These are phyloP conservation scores for Flammula alnicola DNA, from an alignment of 1,284 basidiomycete genomes.

Conservation along the genomic window DNA sequence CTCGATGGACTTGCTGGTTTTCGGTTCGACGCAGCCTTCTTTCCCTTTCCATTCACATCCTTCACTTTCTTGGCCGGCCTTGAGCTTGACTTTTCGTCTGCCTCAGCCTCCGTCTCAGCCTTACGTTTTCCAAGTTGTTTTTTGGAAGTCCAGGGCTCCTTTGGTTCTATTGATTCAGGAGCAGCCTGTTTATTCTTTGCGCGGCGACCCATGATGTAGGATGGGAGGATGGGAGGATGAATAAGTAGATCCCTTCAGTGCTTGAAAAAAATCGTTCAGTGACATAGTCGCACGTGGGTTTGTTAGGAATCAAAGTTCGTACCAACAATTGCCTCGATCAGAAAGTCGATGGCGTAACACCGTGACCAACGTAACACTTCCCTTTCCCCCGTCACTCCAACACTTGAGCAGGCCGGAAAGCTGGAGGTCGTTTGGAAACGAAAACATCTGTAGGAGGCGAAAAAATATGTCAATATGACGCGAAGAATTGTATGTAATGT, in stretches of 20 bases:
- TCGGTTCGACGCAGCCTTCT: constrained; percentile 22
- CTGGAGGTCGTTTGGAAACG: too few species aligned
- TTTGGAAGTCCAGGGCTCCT: constrained; percentile 48
- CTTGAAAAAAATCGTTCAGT: constrained; percentile 17
- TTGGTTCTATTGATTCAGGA: constrained; percentile 65
- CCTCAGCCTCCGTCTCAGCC: constrained; percentile 54
- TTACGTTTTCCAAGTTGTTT: constrained; percentile 76
- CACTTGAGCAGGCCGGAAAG: too few species aligned
- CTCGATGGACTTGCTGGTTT: constrained; percentile 23
- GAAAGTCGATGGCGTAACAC: too few species aligned
- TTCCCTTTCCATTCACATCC: constrained; percentile 41
- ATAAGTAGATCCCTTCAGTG: constrained; percentile 4
- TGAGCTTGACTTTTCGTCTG: constrained; percentile 34
- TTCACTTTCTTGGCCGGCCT: constrained; percentile 64
- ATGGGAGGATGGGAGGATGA: constrained; percentile 4
- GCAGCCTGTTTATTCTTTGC: constrained; percentile 89
- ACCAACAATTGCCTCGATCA: too few species aligned
- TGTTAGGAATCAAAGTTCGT: constrained; percentile 6
- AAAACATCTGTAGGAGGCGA: too few species aligned
- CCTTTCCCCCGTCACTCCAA: too few species aligned
- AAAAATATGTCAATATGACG: too few species aligned
- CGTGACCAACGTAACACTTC: too few species aligned
- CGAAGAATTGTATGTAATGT: too few species aligned
- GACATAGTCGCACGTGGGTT: constrained; percentile 17
- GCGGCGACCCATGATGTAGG: constrained; percentile 73